Percentiles rank a stretch among this genome's conserved stretches.
These are phyloP conservation scores for Neonectria hederae DNA, from an alignment of 2,329 filamentous ascomycete species.

Conservation along the genomic window DNA sequence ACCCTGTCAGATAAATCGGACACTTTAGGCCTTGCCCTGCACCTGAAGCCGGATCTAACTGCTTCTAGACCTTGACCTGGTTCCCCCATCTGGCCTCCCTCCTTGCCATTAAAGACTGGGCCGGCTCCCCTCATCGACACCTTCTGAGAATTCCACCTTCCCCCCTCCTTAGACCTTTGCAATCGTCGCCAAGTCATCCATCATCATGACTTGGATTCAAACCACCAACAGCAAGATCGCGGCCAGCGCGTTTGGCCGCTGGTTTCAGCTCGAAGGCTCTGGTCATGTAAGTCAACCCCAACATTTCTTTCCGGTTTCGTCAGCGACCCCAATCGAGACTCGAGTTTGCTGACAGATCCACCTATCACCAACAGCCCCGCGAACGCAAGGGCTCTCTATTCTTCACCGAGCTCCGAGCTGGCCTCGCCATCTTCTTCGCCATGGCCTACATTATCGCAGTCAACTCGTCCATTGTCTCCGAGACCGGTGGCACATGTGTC, in stretches of 20 bases:
- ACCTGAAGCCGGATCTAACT: conserved; percentile 17
- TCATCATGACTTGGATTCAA: conserved; percentile 59
- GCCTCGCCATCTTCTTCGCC: conserved; percentile 81
- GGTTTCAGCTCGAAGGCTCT: conserved; percentile 83
- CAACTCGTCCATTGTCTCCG: conserved; percentile 64
- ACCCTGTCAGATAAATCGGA: conserved; percentile 21
- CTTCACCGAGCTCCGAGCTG: conserved; percentile 85
- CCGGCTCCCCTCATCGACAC: neutral
- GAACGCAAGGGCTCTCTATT: conserved; percentile 81
- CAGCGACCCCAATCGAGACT: neutral
- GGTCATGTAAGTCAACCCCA: conserved; percentile 72
- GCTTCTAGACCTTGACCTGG: conserved; percentile 6
- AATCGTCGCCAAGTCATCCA: neutral
- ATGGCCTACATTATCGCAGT: conserved; percentile 66
- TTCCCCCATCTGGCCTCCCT: neutral
- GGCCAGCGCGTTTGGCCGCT: conserved; percentile 70
- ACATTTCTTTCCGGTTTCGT: neutral
- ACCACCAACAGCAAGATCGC: conserved; percentile 68
- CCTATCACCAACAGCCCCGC: conserved; percentile 58
- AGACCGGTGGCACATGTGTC: conserved; percentile 79
- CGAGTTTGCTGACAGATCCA: conserved; percentile 1
- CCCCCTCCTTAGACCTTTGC: conserved; percentile 1
- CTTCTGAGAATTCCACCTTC: neutral
- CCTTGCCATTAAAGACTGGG: conserved; percentile 17
- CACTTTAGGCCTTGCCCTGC: conserved; percentile 10